phyloP scores from a whole-genome alignment of 805 yeast genomes.

The Saccharomyces eubayanus region DNA sequence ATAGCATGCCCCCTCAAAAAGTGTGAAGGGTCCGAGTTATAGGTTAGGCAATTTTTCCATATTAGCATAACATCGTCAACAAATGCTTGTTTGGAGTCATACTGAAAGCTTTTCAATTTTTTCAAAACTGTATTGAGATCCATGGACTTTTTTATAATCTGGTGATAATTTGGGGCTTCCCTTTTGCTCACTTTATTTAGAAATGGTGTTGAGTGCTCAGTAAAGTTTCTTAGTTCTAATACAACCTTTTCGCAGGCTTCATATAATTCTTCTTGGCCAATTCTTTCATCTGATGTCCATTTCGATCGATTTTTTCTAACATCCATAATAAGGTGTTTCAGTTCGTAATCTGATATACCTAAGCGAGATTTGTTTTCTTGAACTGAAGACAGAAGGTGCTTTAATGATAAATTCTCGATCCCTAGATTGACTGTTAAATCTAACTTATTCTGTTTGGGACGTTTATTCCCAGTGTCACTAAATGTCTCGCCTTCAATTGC shows the following conservation, averaged over 20 bases:
- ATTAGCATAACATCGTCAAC: slow-evolving; percentile 93
- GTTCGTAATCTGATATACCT: slow-evolving; percentile 68
- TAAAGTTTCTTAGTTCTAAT: slow-evolving; percentile 76
- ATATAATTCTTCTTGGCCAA: slow-evolving; percentile 95
- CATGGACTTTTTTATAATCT: slow-evolving; percentile 89
- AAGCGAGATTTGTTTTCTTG: slow-evolving; percentile 73
- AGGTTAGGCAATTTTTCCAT: slow-evolving; percentile 89
- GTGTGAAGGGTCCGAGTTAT: slow-evolving; percentile 91
- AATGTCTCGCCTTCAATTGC: background rate
- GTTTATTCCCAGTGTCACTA: slow-evolving; percentile 7
- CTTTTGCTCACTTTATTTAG: slow-evolving; percentile 92
- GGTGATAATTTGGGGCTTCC: slow-evolving; percentile 95
- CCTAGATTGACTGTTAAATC: slow-evolving; percentile 43
- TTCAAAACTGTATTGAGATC: slow-evolving; percentile 91
- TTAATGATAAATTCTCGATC: slow-evolving; percentile 68
- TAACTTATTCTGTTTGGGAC: slow-evolving; percentile 20
- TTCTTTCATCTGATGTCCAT: slow-evolving; percentile 92
- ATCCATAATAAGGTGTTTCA: slow-evolving; percentile 78
- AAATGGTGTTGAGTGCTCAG: slow-evolving; percentile 95
- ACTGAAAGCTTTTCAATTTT: slow-evolving; percentile 74
- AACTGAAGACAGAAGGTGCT: slow-evolving; percentile 70
- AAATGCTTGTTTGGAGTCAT: slow-evolving; percentile 76
- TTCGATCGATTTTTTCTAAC: slow-evolving; percentile 92
- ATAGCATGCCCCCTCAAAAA: slow-evolving; percentile 84
- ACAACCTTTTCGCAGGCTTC: slow-evolving; percentile 97